Conservation (phyloP, 2,329 filamentous ascomycete species). For the Fusarium coffeatum region DNA sequence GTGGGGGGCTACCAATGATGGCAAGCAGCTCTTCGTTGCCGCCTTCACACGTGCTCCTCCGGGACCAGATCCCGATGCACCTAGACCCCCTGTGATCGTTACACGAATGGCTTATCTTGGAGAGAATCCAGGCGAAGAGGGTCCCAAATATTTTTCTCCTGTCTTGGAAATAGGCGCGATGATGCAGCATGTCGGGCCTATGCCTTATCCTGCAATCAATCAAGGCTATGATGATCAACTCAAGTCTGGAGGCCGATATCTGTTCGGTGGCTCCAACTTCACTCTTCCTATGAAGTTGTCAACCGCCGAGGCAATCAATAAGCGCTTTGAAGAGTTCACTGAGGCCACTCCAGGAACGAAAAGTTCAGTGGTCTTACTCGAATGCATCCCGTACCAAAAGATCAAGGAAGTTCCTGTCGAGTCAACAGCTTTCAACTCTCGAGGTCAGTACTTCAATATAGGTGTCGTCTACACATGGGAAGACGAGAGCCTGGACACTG, state of each 20-base stretch:
- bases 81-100: constrained; percentile 31
- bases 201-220: constrained; percentile 58
- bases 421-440: constrained; percentile 41
- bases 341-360: constrained; percentile 24
- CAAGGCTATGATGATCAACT: constrained; percentile 52
- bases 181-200: constrained; percentile 52
- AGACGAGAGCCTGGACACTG: constrained; percentile 28
- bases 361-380: constrained; percentile 34
- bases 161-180: constrained; percentile 54
- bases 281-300: constrained; percentile 52
- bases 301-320: constrained; percentile 36
- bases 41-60: constrained; percentile 33
- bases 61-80: constrained; percentile 36
- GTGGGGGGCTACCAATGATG: constrained; percentile 45
- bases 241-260: constrained; percentile 52
- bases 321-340: constrained; percentile 32
- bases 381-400: constrained; percentile 34
- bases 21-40: constrained; percentile 35
- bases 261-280: constrained; percentile 58
- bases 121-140: constrained; percentile 30
- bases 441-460: constrained; percentile 42
- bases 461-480: constrained; percentile 36
- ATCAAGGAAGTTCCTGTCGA: constrained; percentile 29
- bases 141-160: constrained; percentile 49
- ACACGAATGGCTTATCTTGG: constrained; percentile 39